These are phyloP conservation scores for Ophiocordyceps camponoti-leonardi DNA, from an alignment of 2,329 filamentous ascomycete species.

Conservation along the genomic window DNA sequence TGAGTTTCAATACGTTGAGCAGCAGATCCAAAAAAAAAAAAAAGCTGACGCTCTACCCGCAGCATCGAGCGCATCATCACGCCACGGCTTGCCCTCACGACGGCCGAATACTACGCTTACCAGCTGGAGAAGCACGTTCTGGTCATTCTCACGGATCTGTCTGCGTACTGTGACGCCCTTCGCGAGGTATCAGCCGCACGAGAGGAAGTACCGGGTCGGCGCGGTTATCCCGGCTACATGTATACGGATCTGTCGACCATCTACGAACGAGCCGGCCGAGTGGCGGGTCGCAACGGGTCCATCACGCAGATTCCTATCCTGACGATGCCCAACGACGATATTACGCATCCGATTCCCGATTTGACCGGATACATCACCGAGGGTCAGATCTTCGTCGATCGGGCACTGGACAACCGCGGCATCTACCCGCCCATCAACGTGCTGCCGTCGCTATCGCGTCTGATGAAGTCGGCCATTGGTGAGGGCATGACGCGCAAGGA, in stretches of 20 bases:
- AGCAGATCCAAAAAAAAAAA: too few relatives aligned
- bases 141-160: slow-evolving; percentile 95
- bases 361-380: slow-evolving; percentile 98
- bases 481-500: slow-evolving; percentile 94
- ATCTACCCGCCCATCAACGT: slow-evolving; percentile 99
- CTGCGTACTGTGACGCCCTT: slow-evolving; percentile 95
- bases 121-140: slow-evolving; percentile 99
- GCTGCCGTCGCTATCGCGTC: slow-evolving; percentile 87
- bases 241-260: slow-evolving; percentile 99
- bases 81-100: slow-evolving; percentile 91
- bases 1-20: slow-evolving; percentile 28
- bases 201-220: slow-evolving; percentile 97
- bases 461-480: slow-evolving; percentile 99
- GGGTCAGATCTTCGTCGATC: slow-evolving; percentile 95
- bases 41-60: not conserved
- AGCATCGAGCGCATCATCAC: slow-evolving; percentile 99
- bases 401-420: slow-evolving; percentile 85
- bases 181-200: slow-evolving; percentile 95
- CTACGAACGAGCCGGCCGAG: slow-evolving; percentile 97
- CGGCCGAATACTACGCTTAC: slow-evolving; percentile 98
- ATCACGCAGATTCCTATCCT: slow-evolving; percentile 98
- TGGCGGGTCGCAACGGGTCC: slow-evolving; percentile 88
- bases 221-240: slow-evolving; percentile 99
- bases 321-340: slow-evolving; percentile 99
- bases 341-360: slow-evolving; percentile 97